Percentiles rank a stretch among this genome's conserved stretches.
phyloP scores from a whole-genome alignment of 148 eudicot genomes.

The Selenicereus undatus region DNA sequence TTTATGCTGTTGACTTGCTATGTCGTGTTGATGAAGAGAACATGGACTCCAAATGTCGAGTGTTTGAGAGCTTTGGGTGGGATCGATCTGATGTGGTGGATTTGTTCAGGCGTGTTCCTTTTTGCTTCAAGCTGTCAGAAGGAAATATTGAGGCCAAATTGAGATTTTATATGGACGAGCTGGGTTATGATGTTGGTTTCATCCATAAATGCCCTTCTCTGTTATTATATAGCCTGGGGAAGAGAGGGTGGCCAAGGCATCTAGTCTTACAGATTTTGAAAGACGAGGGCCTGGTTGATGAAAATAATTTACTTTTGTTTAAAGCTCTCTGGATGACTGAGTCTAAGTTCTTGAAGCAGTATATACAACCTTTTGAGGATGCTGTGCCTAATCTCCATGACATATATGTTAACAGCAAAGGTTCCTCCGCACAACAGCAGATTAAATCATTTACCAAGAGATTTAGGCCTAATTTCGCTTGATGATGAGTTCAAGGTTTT shows the following conservation, averaged over 20 bases:
- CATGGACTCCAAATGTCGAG: slow-evolving; percentile 12
- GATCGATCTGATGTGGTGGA: slow-evolving; percentile 12
- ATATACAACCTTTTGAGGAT: not conserved
- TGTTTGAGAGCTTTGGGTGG: slow-evolving; percentile 35
- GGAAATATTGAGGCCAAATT: not conserved
- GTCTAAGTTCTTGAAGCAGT: slow-evolving; percentile 14
- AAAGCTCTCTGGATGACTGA: not conserved
- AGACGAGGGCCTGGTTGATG: slow-evolving; percentile 23
- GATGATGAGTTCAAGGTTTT: not conserved
- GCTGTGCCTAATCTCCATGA: not conserved
- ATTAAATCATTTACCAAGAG: not conserved
- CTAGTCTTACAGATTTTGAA: slow-evolving; percentile 17
- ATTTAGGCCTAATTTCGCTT: not conserved
- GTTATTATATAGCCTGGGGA: slow-evolving; percentile 12
- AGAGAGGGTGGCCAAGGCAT: slow-evolving; percentile 28
- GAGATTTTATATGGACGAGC: slow-evolving; percentile 19
- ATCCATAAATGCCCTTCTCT: slow-evolving; percentile 7
- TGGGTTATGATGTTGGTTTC: slow-evolving; percentile 20
- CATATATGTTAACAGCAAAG: not conserved
- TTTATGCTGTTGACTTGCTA: slow-evolving; percentile 11
- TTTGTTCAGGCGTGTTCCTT: slow-evolving; percentile 12
- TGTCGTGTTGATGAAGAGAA: not conserved
- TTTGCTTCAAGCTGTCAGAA: not conserved
- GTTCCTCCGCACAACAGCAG: not conserved
- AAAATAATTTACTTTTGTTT: not conserved